Conservation (phyloP, 176 grass and related monocot species). For the Juncus inflexus region DNA sequence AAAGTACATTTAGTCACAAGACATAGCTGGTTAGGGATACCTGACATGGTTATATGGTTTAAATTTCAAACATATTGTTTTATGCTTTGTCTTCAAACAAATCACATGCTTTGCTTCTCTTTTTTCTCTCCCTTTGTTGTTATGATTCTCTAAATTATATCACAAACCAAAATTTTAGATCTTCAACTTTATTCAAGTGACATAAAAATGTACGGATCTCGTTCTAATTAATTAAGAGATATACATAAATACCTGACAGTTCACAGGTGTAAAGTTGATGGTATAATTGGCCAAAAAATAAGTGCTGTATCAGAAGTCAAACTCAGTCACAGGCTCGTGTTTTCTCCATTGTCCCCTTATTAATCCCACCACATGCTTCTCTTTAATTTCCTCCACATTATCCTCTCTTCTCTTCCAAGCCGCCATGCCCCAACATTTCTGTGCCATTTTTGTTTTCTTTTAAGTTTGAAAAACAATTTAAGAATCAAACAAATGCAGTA, state of each 20-base stretch:
- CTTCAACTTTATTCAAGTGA: neutral
- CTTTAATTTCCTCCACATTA: conserved; percentile 12
- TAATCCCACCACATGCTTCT: conserved; percentile 5
- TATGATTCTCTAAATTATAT: too few species aligned
- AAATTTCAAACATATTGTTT: too few species aligned
- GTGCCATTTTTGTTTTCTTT: neutral
- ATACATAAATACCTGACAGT: neutral
- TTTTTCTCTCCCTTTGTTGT: too few species aligned
- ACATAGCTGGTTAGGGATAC: too few species aligned
- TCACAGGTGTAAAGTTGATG: neutral
- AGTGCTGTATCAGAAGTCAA: conserved; percentile 5
- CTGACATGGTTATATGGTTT: too few species aligned
- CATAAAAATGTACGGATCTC: neutral
- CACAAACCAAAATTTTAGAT: too few species aligned
- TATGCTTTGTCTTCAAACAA: too few species aligned
- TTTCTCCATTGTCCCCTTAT: conserved; percentile 8
- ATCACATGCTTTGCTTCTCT: too few species aligned
- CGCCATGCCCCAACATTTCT: neutral
- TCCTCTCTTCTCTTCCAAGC: conserved; percentile 6
- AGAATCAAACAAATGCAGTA: too few species aligned
- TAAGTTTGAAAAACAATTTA: conserved; percentile 5
- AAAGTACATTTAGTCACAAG: too few species aligned
- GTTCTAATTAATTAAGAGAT: neutral
- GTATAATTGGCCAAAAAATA: conserved; percentile 1
- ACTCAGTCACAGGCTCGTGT: neutral